Base-by-base conservation (phyloP, 805 yeast genomes). In the Candida ulmi region DNA sequence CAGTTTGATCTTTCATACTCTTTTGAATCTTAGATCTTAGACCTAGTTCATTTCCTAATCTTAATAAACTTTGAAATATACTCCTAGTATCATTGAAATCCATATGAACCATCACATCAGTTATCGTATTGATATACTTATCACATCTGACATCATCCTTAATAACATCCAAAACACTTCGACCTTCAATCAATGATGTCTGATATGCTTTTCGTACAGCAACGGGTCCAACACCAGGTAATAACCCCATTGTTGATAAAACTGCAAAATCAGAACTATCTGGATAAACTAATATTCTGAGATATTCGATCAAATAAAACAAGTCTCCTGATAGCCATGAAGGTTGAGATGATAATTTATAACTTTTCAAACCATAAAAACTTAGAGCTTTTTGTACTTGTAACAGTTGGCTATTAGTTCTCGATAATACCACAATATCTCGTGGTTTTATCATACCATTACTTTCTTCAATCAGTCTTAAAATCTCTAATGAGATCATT, bases 391-490 rank as follows among this genome's bases (percentile, higher is more conserved):
- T 60, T 23, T 60, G 60, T 1, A 76, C 54, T 0, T 57, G 46
- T 11, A 67, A 64, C 8, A 79, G 52, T 36, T 75, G 77, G 13
- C 57, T 57, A 50, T 82, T 81, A 0, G 82, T 67, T 37, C 74
- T 61, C 0, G 78, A 63, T 24, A 82, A 51, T 3, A 82, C 57
- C 0, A 76, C 72, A 50, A 81, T 66, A 52, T 82, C 82, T 8
- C 62, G 57, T 0, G 67, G 69, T 21, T 60, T 57, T 15, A 76
- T 55, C 4, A 52, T 40, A 0, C 74, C 74, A 8, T 69, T 63
- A 50, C 74, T 70, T 15, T 62, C 54, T 4, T 60, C 46, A 0
- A 69, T 54, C 7, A 77, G 44, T 28, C 75, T 45, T 6, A 62
- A 41, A 6, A 76, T 67, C 49, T 78, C 83, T 17, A 53, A 39